These are phyloP conservation scores for Termitomyces sp. DNA, from an alignment of 768 basidiomycete species.

Conservation along the genomic window DNA sequence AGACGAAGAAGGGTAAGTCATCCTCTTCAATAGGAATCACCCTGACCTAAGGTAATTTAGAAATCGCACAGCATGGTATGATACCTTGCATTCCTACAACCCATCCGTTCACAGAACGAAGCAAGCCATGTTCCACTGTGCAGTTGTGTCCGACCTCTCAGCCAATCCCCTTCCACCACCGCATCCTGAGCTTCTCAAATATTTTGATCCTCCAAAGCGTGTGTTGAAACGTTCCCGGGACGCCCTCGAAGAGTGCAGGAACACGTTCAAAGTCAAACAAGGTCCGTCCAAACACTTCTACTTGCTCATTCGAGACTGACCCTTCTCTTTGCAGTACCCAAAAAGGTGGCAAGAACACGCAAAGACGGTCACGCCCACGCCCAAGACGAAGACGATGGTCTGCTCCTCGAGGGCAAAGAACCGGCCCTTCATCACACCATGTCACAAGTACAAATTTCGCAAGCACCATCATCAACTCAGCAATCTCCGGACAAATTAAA, in stretches of 20 bases:
- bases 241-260: slow-evolving; percentile 58
- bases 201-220: slow-evolving; percentile 72
- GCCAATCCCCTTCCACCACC: slow-evolving; percentile 78
- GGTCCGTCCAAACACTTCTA: slow-evolving; percentile 37
- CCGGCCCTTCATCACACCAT: slow-evolving; percentile 14
- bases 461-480: slow-evolving; percentile 10
- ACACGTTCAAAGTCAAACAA: slow-evolving; percentile 72
- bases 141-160: slow-evolving; percentile 70
- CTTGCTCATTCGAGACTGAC: neutral
- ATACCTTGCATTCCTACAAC: slow-evolving; percentile 74
- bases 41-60: slow-evolving; percentile 31
- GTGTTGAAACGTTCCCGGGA: slow-evolving; percentile 58
- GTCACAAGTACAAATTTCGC: slow-evolving; percentile 14
- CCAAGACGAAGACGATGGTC: slow-evolving; percentile 54
- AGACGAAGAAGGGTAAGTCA: slow-evolving; percentile 64
- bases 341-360: slow-evolving; percentile 49
- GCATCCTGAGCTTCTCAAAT: slow-evolving; percentile 81
- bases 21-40: slow-evolving; percentile 11
- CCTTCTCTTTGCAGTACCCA: slow-evolving; percentile 45
- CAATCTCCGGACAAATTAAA: slow-evolving; percentile 19
- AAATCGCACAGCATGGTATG: slow-evolving; percentile 69
- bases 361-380: slow-evolving; percentile 65
- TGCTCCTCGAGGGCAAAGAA: slow-evolving; percentile 51
- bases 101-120: slow-evolving; percentile 89
- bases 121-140: slow-evolving; percentile 89